Evolutionary conservation across 2,329 filamentous ascomycete genomes (phyloP), one percentile per base, ranked within the genome.

Genomic region (Pseudogymnoascus sp.): DNA sequence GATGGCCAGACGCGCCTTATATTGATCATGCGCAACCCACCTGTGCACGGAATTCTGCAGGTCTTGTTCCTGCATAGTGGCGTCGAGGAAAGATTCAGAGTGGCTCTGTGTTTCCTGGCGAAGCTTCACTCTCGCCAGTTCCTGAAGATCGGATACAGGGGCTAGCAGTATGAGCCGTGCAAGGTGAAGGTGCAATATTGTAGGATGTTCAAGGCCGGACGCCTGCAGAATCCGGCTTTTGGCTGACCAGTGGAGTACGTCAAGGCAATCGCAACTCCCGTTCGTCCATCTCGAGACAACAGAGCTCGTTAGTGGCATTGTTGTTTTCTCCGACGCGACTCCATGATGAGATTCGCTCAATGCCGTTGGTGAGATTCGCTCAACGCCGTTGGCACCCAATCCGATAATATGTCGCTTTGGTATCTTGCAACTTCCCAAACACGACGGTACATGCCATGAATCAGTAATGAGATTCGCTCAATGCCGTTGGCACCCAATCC

Each of bases 181-280:
- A 1, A 81, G 69, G 66, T 85, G 83, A 2, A 85, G 75, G 65
- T 85, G 81, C 6, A 84, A 69, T 0, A 85, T 75, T 1, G 80
- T 82, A 2, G 80, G 76, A 63, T 83, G 81, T 63, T 85, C 82
- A 5, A 79, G 72, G 0, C 82, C 83, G 1, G 76, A 74, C 1
- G 76, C 72, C 59, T 77, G 76, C 4, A 79, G 78, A 31, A 82
- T 78, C 0, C 76, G 77, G 43, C 76, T 78, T 65, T 83, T 83
- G 2, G 82, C 82, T 16, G 78, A 76, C 82, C 83, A 85, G 66
- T 85, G 81, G 2, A 85, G 73, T 1, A 84, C 77, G 63, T 85
- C 83, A 2, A 85, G 65, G 43, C 74, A 78, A 61, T 80, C 78
- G 43, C 77, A 77, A 14, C 75, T 72, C 3, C 75, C 74, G 45